phyloP scores from a whole-genome alignment of 768 basidiomycete genomes.

The Clitopilus hobsonii region DNA sequence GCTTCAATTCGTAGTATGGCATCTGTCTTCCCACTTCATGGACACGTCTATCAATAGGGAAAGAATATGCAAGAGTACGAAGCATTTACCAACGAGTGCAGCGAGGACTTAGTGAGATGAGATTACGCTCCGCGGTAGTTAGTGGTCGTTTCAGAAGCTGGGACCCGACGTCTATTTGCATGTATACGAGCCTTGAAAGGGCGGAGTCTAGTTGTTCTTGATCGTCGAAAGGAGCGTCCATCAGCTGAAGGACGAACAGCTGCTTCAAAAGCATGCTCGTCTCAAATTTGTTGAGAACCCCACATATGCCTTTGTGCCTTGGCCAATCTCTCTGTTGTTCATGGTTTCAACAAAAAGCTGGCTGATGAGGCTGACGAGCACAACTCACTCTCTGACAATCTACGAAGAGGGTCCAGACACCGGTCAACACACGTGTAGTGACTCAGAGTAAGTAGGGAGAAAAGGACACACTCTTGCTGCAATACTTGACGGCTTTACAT shows the following conservation, averaged over 20 bases:
- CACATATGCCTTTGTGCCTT: slow-evolving; percentile 27
- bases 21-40: slow-evolving; percentile 22
- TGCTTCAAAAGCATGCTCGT: slow-evolving; percentile 7
- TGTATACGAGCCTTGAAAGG: slow-evolving; percentile 6
- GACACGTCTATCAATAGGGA: no score
- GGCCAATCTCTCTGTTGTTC: slow-evolving; percentile 24
- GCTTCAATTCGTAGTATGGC: slow-evolving; percentile 19
- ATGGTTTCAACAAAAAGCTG: not conserved
- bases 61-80: no score
- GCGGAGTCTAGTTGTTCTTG: slow-evolving; percentile 11
- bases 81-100: slow-evolving; percentile 25
- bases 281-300: slow-evolving; percentile 22
- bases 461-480: not conserved
- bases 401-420: slow-evolving; percentile 9
- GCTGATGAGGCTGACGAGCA: not conserved
- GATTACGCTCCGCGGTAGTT: slow-evolving; percentile 17
- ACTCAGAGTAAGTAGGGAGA: no score
- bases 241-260: slow-evolving; percentile 8
- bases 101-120: slow-evolving; percentile 23
- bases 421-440: not conserved
- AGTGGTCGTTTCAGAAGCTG: slow-evolving; percentile 12
- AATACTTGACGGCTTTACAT: not conserved
- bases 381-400: slow-evolving; percentile 26
- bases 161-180: slow-evolving; percentile 7
- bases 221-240: slow-evolving; percentile 9